Conservation (phyloP, 345 rosid genomes). For the Linum trigynum region DNA sequence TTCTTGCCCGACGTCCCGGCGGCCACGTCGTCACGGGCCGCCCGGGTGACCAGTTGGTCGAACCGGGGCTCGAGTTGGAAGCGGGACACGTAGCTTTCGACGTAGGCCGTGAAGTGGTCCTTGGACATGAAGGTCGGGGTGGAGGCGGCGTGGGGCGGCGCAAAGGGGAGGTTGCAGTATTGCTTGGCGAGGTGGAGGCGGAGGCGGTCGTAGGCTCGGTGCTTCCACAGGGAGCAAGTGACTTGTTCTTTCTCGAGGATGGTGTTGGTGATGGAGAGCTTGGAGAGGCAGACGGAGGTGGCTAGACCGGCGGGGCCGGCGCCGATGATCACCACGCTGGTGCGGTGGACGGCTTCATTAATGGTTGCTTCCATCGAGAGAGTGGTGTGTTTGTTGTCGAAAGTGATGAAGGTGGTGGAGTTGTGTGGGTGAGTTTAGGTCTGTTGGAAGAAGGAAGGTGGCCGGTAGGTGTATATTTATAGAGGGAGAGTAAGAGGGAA, state of each 20-base stretch:
- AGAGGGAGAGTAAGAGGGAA: too few relatives aligned
- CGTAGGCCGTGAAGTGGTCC: slow-evolving; percentile 55
- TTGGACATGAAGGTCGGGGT: slow-evolving; percentile 70
- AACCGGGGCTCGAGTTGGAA: slow-evolving; percentile 45
- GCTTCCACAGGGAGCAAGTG: slow-evolving; percentile 63
- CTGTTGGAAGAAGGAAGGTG: too few relatives aligned
- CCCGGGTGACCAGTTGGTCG: slow-evolving; percentile 41
- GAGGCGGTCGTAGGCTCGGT: slow-evolving; percentile 79
- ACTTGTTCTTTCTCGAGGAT: slow-evolving; percentile 64
- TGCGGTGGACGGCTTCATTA: slow-evolving; percentile 27
- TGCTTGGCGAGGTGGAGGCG: slow-evolving; percentile 83
- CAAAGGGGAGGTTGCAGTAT: slow-evolving; percentile 63
- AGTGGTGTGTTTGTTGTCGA: slow-evolving; percentile 3
- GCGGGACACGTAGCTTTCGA: slow-evolving; percentile 32
- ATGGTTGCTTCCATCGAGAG: slow-evolving; percentile 16
- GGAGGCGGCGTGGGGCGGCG: slow-evolving; percentile 50
- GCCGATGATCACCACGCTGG: slow-evolving; percentile 62
- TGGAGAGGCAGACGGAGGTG: slow-evolving; percentile 56
- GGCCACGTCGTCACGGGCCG: slow-evolving; percentile 38
- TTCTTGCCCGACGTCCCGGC: slow-evolving; percentile 10
- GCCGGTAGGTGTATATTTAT: too few relatives aligned
- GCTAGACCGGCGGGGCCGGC: slow-evolving; percentile 85
- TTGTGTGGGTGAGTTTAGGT: too few relatives aligned
- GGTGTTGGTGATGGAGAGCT: slow-evolving; percentile 43
- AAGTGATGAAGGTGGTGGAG: too few relatives aligned